phyloP scores from a whole-genome alignment of 257 asterid species.

The Fraxinus americana region DNA sequence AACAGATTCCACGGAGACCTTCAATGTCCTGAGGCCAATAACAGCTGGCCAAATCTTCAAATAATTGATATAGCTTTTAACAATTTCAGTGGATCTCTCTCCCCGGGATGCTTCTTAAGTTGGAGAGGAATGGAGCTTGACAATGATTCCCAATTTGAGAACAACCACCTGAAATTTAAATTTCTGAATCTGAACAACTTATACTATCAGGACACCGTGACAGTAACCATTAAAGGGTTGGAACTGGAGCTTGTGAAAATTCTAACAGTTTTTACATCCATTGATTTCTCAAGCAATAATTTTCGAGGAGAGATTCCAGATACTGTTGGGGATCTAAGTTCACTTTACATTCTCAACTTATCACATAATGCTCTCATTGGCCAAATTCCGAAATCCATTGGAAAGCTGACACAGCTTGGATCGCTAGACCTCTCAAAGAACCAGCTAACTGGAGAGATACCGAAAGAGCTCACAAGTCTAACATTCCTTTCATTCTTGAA shows the following conservation, averaged over 20 bases:
- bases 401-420: slow-evolving; percentile 51
- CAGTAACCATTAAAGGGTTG: slow-evolving; percentile 57
- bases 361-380: slow-evolving; percentile 55
- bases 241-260: slow-evolving; percentile 63
- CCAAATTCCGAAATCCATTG: slow-evolving; percentile 51
- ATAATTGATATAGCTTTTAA: slow-evolving; percentile 42
- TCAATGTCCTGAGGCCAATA: slow-evolving; percentile 21
- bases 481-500: slow-evolving; percentile 50
- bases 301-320: slow-evolving; percentile 51
- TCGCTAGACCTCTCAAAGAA: slow-evolving; percentile 58
- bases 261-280: slow-evolving; percentile 47
- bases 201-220: slow-evolving; percentile 61
- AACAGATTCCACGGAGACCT: slow-evolving; percentile 27
- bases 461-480: slow-evolving; percentile 37
- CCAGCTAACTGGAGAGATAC: slow-evolving; percentile 47
- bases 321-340: slow-evolving; percentile 37
- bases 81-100: slow-evolving; percentile 32
- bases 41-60: slow-evolving; percentile 36
- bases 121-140: slow-evolving; percentile 34
- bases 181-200: slow-evolving; percentile 23
- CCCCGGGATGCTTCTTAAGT: slow-evolving; percentile 9
- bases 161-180: slow-evolving; percentile 10
- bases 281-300: slow-evolving; percentile 58
- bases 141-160: background rate
- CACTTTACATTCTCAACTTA: slow-evolving; percentile 58